Base-by-base conservation (phyloP, 257 asterid genomes). In the Solanum medicagineum region DNA sequence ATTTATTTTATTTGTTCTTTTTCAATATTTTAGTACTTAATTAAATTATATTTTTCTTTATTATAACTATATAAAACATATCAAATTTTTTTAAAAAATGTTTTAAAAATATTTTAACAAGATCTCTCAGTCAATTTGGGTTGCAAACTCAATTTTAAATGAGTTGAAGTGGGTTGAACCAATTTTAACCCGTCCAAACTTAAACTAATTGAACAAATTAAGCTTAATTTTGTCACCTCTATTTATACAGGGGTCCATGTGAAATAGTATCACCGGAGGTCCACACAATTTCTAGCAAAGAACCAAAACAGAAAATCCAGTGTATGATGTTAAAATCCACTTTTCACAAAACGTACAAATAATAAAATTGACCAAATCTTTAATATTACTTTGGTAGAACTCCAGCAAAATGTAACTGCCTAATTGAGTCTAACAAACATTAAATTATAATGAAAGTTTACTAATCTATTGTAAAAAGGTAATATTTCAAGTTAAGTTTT, bases 271-370 rank as follows among this genome's bases (percentile, higher is more conserved):
- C 71, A 24, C 19, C 6, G 5, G 10, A 24, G 42, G 49, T 68
- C 14, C 10, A 68, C 49, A 32, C 8, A 32, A 32, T 68, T 69
- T 69, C 26, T 36, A 32, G 75, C 22, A 69, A 17, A 69, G 24
- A 36, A 36, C 49, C 77, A 69, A 69, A 69, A 69, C 24, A 69
- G 44, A 65, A 65, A 65, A 65, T 65, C 11, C 51, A 69, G 77
- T 69, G 77, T 24, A 36, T 36, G 51, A 16, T 42, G 19, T 71
- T 71, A 71, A 19, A 17, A 70, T 40, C 5, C 16, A 70, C 80
- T 70, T 8, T 70, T 70, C 54, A 40, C 80, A 40, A 68, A 70
- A 4, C 9, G 16, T 70, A 40, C 53, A 40, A 40, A 70, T 40
- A 40, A 70, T 70, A 1, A 36, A 69, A 32, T 69, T 69, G 79